Conservation (phyloP, 331 rosid genomes). For the Saraca asoca region DNA sequence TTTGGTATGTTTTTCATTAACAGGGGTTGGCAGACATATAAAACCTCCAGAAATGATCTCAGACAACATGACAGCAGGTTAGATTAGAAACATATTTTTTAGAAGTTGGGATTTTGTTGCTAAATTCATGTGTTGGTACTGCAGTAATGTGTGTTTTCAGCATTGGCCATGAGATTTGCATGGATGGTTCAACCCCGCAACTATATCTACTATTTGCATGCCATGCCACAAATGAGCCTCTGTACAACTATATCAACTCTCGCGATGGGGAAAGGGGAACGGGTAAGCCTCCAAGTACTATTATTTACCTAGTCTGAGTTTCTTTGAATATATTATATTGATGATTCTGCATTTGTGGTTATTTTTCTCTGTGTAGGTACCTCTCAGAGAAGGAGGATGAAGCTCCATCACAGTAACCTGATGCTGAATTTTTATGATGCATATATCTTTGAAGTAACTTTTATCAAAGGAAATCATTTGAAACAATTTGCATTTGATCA, state of each 20-base stretch:
- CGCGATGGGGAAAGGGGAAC: slow-evolving; percentile 86
- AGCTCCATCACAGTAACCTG: slow-evolving; percentile 54
- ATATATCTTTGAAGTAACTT: slow-evolving; percentile 5
- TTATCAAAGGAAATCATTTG: slow-evolving; percentile 26
- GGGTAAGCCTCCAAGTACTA: slow-evolving; percentile 52
- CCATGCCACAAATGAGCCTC: slow-evolving; percentile 86
- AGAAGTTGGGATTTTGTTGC: slow-evolving; percentile 7
- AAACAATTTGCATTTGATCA: slow-evolving; percentile 32
- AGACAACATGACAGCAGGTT: slow-evolving; percentile 94
- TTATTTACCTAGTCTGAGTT: background rate
- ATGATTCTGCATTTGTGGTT: background rate
- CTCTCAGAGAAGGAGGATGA: slow-evolving; percentile 63
- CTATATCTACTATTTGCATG: slow-evolving; percentile 80
- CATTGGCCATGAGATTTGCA: slow-evolving; percentile 89
- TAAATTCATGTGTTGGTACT: slow-evolving; percentile 31
- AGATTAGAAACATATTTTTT: slow-evolving; percentile 13
- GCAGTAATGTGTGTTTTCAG: slow-evolving; percentile 86
- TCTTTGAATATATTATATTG: background rate
- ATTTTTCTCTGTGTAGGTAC: slow-evolving; percentile 45
- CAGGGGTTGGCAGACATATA: slow-evolving; percentile 86
- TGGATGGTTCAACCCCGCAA: slow-evolving; percentile 99
- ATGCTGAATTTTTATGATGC: slow-evolving; percentile 25
- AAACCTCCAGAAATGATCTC: slow-evolving; percentile 98
- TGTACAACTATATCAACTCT: slow-evolving; percentile 80
- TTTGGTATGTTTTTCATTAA: background rate